Conservation (phyloP, 306 rosid species). For the Citrullus amarus region DNA sequence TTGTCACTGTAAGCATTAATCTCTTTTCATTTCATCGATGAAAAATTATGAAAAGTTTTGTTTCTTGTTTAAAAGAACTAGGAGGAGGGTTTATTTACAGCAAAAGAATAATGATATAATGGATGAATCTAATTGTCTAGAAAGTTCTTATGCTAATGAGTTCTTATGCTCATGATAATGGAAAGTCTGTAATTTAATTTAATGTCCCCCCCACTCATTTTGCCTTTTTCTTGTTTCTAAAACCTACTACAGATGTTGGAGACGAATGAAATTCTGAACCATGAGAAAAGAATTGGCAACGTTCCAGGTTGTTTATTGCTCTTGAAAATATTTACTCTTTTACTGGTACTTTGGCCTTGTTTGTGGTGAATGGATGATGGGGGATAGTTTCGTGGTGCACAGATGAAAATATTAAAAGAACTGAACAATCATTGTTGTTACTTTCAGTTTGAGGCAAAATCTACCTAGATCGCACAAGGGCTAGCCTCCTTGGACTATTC, state of each 20-base stretch:
- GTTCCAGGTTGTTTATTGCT: conserved; percentile 51
- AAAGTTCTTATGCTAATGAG: neutral
- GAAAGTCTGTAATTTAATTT: neutral
- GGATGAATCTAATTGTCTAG: neutral
- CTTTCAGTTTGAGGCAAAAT: neutral
- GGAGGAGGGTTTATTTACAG: too few species aligned
- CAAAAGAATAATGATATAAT: neutral
- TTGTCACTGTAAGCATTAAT: neutral
- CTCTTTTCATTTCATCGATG: neutral
- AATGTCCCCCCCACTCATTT: neutral
- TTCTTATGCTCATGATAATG: neutral
- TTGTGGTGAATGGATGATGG: neutral
- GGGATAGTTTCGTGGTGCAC: neutral
- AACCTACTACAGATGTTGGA: conserved; percentile 54
- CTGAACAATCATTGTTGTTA: neutral
- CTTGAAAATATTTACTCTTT: neutral
- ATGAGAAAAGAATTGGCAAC: conserved; percentile 52
- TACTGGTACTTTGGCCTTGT: neutral
- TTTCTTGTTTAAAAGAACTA: neutral
- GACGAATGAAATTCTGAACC: conserved; percentile 33
- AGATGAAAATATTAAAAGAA: neutral
- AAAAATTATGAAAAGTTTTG: neutral
- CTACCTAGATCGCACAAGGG: neutral
- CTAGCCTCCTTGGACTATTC: neutral
- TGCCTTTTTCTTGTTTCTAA: conserved; percentile 5